Base-by-base conservation (phyloP, 192 early-diverging fungal species). In the Powellomyces hirtus region DNA sequence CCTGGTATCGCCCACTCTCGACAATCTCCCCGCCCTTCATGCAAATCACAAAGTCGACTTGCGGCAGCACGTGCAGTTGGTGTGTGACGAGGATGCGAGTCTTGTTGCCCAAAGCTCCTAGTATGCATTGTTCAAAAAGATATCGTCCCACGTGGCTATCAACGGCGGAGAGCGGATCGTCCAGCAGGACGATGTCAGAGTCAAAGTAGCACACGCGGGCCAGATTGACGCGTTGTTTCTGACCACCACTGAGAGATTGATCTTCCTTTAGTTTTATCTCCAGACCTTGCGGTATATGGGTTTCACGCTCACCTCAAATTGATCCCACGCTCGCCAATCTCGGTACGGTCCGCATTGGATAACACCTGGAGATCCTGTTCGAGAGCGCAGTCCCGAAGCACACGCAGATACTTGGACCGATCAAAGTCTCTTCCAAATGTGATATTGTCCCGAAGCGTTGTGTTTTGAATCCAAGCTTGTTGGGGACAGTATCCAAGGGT, bases 141-240 rank as follows among this genome's bases (percentile, higher is more conserved):
- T 90, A 84, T 31, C 57, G 57, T 56, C 87, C 84, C 56, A 88
- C 86, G 57, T 84, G 82, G 0, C 81, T 75, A 45, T 78, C 73
- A n/a, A 97, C 92, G 14, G 92, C 94, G 59, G 85, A 86, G 44
- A 98, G 76, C 10, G 92, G 92, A 53, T 96, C 95, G 61, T 95
- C 94, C 1, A 96, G 64, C 0, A 96, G 73, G 7, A 90, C 83
- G 55, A 94, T 89, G 35, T 94, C 92, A 7, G 88, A 78, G 59
- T 88, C 79, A 13, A 73, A 79, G 75, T 97, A 94, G 0, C 92
- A 76, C 0, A 89, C 78, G 5, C 96, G 82, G 0, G 94, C 94
- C 20, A 97, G 64, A 35, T 89, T 89, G 59, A 97, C 79, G 0
- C 94, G 80, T 45, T 92, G 89, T 59, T 91, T 91, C 80, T 98